These are phyloP conservation scores for Ogataea polymorpha DNA, from an alignment of 805 yeast species.

Conservation along the genomic window DNA sequence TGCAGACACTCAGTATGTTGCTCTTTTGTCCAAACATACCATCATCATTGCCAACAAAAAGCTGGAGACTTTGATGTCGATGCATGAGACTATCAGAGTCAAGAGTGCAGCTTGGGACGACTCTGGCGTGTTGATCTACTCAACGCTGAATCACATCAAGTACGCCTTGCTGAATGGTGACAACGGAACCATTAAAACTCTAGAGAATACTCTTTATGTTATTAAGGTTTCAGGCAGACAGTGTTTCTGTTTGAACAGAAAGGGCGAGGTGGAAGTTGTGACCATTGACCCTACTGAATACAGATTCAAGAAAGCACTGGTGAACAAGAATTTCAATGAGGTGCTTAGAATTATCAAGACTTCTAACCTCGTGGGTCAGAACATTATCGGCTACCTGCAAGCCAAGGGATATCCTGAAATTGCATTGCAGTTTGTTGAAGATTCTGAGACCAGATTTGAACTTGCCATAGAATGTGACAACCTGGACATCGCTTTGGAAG, in stretches of 20 bases:
- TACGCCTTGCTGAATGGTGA: conserved; percentile 93
- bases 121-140: conserved; percentile 82
- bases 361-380: conserved; percentile 94
- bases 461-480: conserved; percentile 93
- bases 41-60: conserved; percentile 82
- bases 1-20: conserved; percentile 79
- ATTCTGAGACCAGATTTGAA: conserved; percentile 93
- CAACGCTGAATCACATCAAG: conserved; percentile 94
- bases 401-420: conserved; percentile 96
- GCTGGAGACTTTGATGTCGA: conserved; percentile 71
- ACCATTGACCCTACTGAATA: conserved; percentile 94
- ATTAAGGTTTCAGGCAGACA: conserved; percentile 65
- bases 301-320: conserved; percentile 89
- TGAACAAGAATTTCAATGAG: conserved; percentile 86
- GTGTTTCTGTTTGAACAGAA: conserved; percentile 80
- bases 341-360: conserved; percentile 83
- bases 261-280: conserved; percentile 76
- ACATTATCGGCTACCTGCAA: conserved; percentile 91
- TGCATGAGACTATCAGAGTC: conserved; percentile 95
- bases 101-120: conserved; percentile 99
- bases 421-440: conserved; percentile 95
- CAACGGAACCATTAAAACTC: conserved; percentile 88
- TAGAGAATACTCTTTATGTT: conserved; percentile 84
- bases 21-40: conserved; percentile 87
- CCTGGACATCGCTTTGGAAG: conserved; percentile 78